Conservation (phyloP, 345 rosid species). For the Murraya koenigii region DNA sequence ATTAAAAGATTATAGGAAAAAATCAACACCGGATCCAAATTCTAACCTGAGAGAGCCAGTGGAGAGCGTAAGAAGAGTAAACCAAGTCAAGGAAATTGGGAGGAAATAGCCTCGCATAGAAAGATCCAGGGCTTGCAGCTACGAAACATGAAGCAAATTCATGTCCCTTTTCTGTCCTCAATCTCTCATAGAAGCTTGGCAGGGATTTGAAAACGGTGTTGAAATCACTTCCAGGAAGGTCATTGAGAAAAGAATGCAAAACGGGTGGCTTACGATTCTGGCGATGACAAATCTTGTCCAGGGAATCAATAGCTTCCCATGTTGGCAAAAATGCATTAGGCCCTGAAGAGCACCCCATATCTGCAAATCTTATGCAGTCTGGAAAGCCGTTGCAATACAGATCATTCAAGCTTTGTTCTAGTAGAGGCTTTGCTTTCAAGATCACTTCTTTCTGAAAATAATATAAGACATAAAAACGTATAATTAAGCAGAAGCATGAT, state of each 20-base stretch:
- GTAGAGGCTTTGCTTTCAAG: neutral
- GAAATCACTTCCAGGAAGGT: constrained; percentile 28
- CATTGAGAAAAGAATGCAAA: constrained; percentile 17
- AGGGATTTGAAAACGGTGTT: constrained; percentile 15
- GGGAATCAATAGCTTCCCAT: neutral
- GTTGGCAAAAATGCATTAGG: neutral
- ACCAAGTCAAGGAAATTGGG: constrained; percentile 19
- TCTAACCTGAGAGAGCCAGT: constrained; percentile 16
- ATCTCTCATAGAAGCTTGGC: constrained; percentile 15
- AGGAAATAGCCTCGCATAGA: constrained; percentile 25
- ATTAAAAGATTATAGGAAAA: too few relatives aligned
- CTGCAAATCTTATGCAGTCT: constrained; percentile 13
- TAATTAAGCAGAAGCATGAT: neutral
- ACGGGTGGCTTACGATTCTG: neutral
- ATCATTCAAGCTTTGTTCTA: neutral
- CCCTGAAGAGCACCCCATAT: constrained; percentile 8
- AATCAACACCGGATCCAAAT: too few relatives aligned
- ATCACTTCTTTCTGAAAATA: neutral
- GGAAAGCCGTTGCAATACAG: neutral
- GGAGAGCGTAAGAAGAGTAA: constrained; percentile 25
- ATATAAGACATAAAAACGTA: neutral
- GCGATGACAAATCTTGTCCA: neutral
- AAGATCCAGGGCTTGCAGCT: constrained; percentile 23
- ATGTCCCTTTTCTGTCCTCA: neutral
- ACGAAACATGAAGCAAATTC: constrained; percentile 7